These are phyloP conservation scores for Hydnum rufescens DNA, from an alignment of 768 basidiomycete genomes.

Conservation along the genomic window DNA sequence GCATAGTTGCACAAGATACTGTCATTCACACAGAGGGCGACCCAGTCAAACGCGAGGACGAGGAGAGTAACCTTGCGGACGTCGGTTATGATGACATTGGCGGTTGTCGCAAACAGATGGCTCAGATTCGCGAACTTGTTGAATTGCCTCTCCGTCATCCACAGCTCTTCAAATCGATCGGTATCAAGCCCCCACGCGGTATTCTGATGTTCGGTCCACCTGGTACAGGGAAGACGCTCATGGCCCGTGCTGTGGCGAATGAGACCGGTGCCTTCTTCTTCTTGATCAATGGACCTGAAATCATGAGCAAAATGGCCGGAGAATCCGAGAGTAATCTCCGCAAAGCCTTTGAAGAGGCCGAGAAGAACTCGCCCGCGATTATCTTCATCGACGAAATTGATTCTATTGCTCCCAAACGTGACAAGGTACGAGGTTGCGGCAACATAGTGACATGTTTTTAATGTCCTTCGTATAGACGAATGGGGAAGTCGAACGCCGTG, in stretches of 20 bases:
- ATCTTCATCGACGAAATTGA: slow-evolving; percentile 99
- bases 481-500: slow-evolving; percentile 98
- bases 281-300: slow-evolving; percentile 98
- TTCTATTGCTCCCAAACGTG: slow-evolving; percentile 98
- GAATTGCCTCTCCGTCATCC: slow-evolving; percentile 96
- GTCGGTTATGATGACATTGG: slow-evolving; percentile 99
- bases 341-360: slow-evolving; percentile 98
- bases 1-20: slow-evolving; percentile 98
- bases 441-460: background rate
- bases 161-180: slow-evolving; percentile 98
- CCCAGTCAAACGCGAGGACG: slow-evolving; percentile 95
- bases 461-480: slow-evolving; percentile 44
- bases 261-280: slow-evolving; percentile 99
- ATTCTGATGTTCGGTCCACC: slow-evolving; percentile 98
- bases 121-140: slow-evolving; percentile 97
- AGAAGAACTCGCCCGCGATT: slow-evolving; percentile 98
- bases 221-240: slow-evolving; percentile 98
- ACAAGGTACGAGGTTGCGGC: slow-evolving; percentile 44
- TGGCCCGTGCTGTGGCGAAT: slow-evolving; percentile 98
- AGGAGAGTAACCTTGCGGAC: slow-evolving; percentile 88
- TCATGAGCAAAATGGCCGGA: slow-evolving; percentile 99
- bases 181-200: slow-evolving; percentile 98
- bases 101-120: slow-evolving; percentile 98
- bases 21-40: slow-evolving; percentile 98
- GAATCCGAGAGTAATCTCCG: slow-evolving; percentile 93